Percentiles rank a stretch among this genome's conserved stretches.
phyloP scores from a whole-genome alignment of 2,329 filamentous ascomycete genomes.

The Colletotrichum karsti region DNA sequence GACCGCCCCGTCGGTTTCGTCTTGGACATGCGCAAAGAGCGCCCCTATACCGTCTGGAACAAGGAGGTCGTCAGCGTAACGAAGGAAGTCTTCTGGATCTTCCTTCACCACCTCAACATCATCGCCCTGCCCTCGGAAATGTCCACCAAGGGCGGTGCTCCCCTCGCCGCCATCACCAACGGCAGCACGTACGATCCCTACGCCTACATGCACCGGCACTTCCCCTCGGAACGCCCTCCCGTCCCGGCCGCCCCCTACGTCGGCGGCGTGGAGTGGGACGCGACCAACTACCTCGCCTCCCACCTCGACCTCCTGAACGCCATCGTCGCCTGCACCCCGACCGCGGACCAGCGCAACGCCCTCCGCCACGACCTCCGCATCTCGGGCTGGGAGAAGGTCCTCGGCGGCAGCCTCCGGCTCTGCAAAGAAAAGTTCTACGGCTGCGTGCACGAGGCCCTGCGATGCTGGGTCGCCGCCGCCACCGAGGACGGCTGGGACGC shows the following conservation, averaged over 20 bases:
- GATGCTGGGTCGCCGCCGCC: constrained; percentile 90
- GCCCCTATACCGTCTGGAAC: constrained; percentile 93
- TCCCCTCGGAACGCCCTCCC: constrained; percentile 86
- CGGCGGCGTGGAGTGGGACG: constrained; percentile 98
- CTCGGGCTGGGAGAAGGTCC: constrained; percentile 90
- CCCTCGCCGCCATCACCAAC: constrained; percentile 39
- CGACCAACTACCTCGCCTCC: constrained; percentile 93
- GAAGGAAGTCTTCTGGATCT: constrained; percentile 99
- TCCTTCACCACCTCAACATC: constrained; percentile 92
- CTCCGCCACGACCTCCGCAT: constrained; percentile 82
- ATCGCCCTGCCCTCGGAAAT: constrained; percentile 69
- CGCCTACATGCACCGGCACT: constrained; percentile 75
- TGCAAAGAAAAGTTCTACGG: constrained; percentile 99
- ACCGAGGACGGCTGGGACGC: constrained; percentile 90
- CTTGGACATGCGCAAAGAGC: constrained; percentile 83
- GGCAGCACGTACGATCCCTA: constrained; percentile 48
- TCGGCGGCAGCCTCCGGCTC: constrained; percentile 84
- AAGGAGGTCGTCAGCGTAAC: constrained; percentile 93
- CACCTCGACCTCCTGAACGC: constrained; percentile 95
- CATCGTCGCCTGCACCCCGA: constrained; percentile 82
- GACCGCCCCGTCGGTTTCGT: constrained; percentile 86
- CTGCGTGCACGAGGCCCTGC: constrained; percentile 86
- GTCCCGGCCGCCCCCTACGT: constrained; percentile 96
- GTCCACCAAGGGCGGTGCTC: constrained; percentile 36
- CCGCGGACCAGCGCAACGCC: constrained; percentile 73